Evolutionary conservation across 164 flowering plant species (phyloP), one percentile per base, ranked within the genome.

Genomic region (Paratinospora sagittata): DNA sequence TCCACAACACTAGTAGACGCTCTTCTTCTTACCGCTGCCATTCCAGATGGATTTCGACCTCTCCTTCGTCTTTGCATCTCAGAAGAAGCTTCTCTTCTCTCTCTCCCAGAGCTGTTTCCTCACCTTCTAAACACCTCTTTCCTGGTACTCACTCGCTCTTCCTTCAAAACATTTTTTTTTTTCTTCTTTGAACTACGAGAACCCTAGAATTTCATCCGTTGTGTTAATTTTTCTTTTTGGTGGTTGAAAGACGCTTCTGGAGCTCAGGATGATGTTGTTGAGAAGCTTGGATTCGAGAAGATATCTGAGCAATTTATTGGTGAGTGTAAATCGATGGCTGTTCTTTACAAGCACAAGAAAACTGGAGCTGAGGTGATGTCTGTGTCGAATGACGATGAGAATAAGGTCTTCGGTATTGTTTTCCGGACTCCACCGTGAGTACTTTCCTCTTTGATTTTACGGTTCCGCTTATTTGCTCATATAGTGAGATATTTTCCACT

Each of bases 341-440:
- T 86, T 37, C 87, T 95, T 65, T 92, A 85, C 70, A 90, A 81
- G 78, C 98, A 92, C 70, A 87, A 81, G 78, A 92, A 88, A 75
- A 95, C 97, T 8, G 96, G 97, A 7, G 91, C 93, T 6, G 86
- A 95, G 78, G 88, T 95, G 14, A 92, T 95, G 97, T 92, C 98
- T 7, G 88, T 95, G 7, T 77, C 87, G 0, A 96, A 91, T 69
- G 90, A 90, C 57, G 99, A 93, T 73, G 99, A 96, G 93, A 96
- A 96, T 62, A 96, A 96, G 81, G 97, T 91, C 34, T 96, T 96
- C 57, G 99, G 99, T 37, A 80, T 96, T 65, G 97, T 93, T 73
- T 87, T 96, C 63, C 84, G 99, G 1, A 95, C 97, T 33, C 98
- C 98, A 8, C 98, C 98, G 97, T 93, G 80, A 88, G 97, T 89